phyloP scores from a whole-genome alignment of 2,329 filamentous ascomycete genomes.

The Penicillium crustosum region DNA sequence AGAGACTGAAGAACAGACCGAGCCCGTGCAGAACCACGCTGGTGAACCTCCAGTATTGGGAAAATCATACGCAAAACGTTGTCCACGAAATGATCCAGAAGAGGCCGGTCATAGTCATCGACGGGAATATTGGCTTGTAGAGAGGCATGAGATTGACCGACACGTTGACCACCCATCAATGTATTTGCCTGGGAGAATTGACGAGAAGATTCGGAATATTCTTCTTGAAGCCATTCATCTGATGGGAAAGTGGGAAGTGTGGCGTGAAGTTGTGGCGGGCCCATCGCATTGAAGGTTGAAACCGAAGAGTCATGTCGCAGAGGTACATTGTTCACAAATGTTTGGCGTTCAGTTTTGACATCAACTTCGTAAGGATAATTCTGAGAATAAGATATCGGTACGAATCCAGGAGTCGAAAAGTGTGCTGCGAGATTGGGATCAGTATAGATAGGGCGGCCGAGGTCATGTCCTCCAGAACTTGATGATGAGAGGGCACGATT shows the following conservation, averaged over 20 bases:
- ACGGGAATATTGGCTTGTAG: conserved; percentile 75
- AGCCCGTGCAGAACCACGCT: conserved; percentile 76
- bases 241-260: conserved; percentile 64
- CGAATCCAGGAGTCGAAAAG: conserved; percentile 57
- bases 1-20: conserved; percentile 85
- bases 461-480: conserved; percentile 52
- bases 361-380: conserved; percentile 82
- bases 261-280: conserved; percentile 70
- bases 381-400: conserved; percentile 53
- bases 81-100: conserved; percentile 88
- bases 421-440: conserved; percentile 42
- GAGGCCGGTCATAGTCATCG: conserved; percentile 79
- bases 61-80: conserved; percentile 86
- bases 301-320: conserved; percentile 82
- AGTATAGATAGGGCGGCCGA: conserved; percentile 64
- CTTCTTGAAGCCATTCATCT: conserved; percentile 71
- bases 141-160: conserved; percentile 52
- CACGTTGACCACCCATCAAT: conserved; percentile 18
- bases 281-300: conserved; percentile 90
- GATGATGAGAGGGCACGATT: conserved; percentile 25
- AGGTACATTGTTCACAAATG: conserved; percentile 88
- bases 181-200: conserved; percentile 35
- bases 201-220: conserved; percentile 61
- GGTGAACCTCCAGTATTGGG: conserved; percentile 86
- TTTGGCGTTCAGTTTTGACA: conserved; percentile 91